These are phyloP conservation scores for Chaetoceros tenuissimus DNA, from an alignment of 108 stramenopile species.

Conservation along the genomic window DNA sequence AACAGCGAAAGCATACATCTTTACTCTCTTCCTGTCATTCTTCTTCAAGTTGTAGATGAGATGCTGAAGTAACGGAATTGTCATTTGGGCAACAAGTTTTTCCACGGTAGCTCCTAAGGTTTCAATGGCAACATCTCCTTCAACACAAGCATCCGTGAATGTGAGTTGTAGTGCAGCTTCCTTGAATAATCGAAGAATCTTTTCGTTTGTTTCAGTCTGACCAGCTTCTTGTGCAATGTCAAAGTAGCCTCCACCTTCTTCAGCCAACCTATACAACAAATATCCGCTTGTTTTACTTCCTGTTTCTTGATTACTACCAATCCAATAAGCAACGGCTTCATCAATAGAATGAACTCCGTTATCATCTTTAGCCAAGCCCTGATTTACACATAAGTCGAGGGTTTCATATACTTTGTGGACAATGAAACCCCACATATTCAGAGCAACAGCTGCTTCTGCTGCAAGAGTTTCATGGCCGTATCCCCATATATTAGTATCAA, in stretches of 20 bases:
- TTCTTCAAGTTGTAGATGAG: slow-evolving; percentile 43
- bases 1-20: slow-evolving; percentile 58
- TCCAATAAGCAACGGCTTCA: slow-evolving; percentile 77
- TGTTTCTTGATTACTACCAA: slow-evolving; percentile 69
- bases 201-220: slow-evolving; percentile 51
- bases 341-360: slow-evolving; percentile 63
- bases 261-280: slow-evolving; percentile 66
- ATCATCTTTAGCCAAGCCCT: slow-evolving; percentile 23
- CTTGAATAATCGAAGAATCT: slow-evolving; percentile 66
- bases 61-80: slow-evolving; percentile 53
- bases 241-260: slow-evolving; percentile 48
- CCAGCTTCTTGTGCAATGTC: slow-evolving; percentile 29
- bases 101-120: slow-evolving; percentile 39
- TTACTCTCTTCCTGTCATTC: slow-evolving; percentile 38
- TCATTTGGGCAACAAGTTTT: slow-evolving; percentile 60
- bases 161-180: slow-evolving; percentile 66
- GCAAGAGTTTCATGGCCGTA: slow-evolving; percentile 21
- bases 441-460: slow-evolving; percentile 49
- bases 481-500: slow-evolving; percentile 25
- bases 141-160: slow-evolving; percentile 53
- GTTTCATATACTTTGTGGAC: slow-evolving; percentile 47
- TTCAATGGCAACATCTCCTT: too few species aligned
- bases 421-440: slow-evolving; percentile 78
- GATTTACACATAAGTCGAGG: slow-evolving; percentile 27
- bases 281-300: slow-evolving; percentile 59